A percentile compares a stretch with the other conserved stretches of the same genome.
Evolutionary conservation across 1,284 basidiomycete species (phyloP).

Genomic region (Macrocybe sp.): DNA sequence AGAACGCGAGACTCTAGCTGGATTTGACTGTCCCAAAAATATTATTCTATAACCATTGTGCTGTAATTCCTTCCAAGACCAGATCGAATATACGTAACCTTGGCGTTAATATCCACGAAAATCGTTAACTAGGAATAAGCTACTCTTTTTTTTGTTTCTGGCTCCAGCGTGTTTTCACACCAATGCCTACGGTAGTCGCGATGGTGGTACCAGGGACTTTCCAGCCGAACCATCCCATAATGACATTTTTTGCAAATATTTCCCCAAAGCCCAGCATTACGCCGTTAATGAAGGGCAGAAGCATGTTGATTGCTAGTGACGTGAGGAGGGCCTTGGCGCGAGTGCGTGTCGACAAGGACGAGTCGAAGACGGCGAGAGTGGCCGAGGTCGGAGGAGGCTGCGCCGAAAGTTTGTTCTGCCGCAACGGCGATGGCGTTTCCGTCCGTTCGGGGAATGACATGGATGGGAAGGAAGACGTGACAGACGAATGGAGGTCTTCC

Average conservation of each 20-base stretch:
- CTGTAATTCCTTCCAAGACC: neutral
- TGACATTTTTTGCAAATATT: conserved; percentile 88
- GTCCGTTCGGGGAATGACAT: conserved; percentile 60
- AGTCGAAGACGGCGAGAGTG: conserved; percentile 81
- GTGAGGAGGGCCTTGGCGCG: conserved; percentile 73
- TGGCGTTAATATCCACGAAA: neutral
- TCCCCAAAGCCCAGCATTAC: conserved; percentile 99
- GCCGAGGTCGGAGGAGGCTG: conserved; percentile 32
- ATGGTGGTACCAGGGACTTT: conserved; percentile 25
- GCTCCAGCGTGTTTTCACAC: conserved; percentile 15
- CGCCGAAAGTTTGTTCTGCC: conserved; percentile 4
- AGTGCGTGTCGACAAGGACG: conserved; percentile 56
- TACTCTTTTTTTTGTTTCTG: conserved; percentile 14
- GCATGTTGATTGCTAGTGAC: conserved; percentile 86
- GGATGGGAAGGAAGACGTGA: conserved; percentile 73
- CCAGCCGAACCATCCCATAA: conserved; percentile 63
- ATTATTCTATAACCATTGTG: neutral
- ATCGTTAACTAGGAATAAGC: conserved; percentile 5
- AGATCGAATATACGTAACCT: neutral
- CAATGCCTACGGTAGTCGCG: conserved; percentile 29
- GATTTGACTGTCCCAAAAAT: neutral
- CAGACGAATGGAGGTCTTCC: conserved; percentile 62
- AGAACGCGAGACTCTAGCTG: conserved; percentile 45
- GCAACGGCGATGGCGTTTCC: conserved; percentile 29
- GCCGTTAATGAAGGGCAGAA: conserved; percentile 94